A percentile compares a stretch with the other conserved stretches of the same genome.
Evolutionary conservation across 1,284 basidiomycete genomes (phyloP).

Genomic region (Irpex sp.): DNA sequence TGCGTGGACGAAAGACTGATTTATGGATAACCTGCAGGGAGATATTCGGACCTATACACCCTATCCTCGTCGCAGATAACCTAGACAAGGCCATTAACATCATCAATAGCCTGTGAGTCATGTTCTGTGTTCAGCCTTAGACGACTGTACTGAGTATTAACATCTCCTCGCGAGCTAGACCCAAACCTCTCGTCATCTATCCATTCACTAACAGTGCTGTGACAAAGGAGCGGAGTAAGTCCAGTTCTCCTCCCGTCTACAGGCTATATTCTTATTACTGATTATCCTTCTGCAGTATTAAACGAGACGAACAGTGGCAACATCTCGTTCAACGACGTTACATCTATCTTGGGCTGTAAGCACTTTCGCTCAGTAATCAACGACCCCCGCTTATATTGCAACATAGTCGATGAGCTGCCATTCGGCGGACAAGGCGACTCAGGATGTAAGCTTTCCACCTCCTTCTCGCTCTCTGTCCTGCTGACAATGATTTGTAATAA

Average conservation of each 20-base stretch:
- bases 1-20: neutral
- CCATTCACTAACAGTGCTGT: conserved; percentile 41
- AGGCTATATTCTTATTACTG: conserved; percentile 12
- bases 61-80: conserved; percentile 56
- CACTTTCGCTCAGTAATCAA: neutral
- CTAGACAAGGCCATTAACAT: conserved; percentile 48
- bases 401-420: conserved; percentile 7
- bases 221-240: conserved; percentile 36
- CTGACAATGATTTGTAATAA: neutral
- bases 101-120: conserved; percentile 40
- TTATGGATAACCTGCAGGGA: conserved; percentile 35
- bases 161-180: conserved; percentile 22
- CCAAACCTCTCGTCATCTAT: conserved; percentile 48
- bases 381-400: neutral
- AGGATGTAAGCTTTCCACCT: conserved; percentile 5
- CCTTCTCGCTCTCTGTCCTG: neutral
- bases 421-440: conserved; percentile 12
- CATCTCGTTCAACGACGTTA: conserved; percentile 49
- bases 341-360: conserved; percentile 41
- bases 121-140: neutral
- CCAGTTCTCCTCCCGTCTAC: conserved; percentile 4
- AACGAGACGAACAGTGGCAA: conserved; percentile 46
- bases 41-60: conserved; percentile 67
- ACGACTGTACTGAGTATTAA: neutral
- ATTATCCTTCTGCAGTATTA: conserved; percentile 33